Conservation (phyloP, 2,329 filamentous ascomycete species). For the Penicillium psychrosexuale region DNA sequence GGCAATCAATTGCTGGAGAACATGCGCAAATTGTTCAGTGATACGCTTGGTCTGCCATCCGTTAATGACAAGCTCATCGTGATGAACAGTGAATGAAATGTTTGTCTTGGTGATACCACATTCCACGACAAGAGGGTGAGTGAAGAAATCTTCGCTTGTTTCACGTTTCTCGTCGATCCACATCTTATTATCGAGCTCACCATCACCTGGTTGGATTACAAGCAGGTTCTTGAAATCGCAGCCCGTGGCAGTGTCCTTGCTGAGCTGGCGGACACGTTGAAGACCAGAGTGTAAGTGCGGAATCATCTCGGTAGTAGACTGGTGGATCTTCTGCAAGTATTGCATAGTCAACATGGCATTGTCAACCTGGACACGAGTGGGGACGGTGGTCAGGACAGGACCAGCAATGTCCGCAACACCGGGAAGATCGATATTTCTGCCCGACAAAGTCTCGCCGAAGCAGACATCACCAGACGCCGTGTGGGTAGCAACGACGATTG, state of each 20-base stretch:
- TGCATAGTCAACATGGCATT: slow-evolving; percentile 40
- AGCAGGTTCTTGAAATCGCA: slow-evolving; percentile 50
- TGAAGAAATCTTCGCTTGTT: slow-evolving; percentile 56
- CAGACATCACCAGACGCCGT: slow-evolving; percentile 49
- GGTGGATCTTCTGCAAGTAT: slow-evolving; percentile 57
- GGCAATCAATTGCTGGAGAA: slow-evolving; percentile 35
- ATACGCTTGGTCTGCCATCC: slow-evolving; percentile 53
- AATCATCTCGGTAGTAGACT: slow-evolving; percentile 56
- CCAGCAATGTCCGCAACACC: slow-evolving; percentile 52
- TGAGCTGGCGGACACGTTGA: slow-evolving; percentile 53
- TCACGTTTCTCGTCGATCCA: slow-evolving; percentile 46
- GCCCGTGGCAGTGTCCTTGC: slow-evolving; percentile 45
- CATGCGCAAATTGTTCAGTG: slow-evolving; percentile 49
- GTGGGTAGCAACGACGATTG: slow-evolving; percentile 49
- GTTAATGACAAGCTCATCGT: slow-evolving; percentile 60
- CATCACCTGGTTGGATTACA: slow-evolving; percentile 40
- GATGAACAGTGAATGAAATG: slow-evolving; percentile 61
- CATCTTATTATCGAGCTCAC: slow-evolving; percentile 22
- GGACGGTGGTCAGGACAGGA: slow-evolving; percentile 35
- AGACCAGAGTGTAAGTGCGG: slow-evolving; percentile 63
- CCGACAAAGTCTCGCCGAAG: slow-evolving; percentile 55
- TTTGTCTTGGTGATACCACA: slow-evolving; percentile 56
- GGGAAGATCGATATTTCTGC: slow-evolving; percentile 51
- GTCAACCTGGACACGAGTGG: slow-evolving; percentile 42
- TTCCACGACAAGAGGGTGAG: slow-evolving; percentile 63